Evolutionary conservation across 2,329 filamentous ascomycete species (phyloP).

Genomic region (Colletotrichum sansevieriae): DNA sequence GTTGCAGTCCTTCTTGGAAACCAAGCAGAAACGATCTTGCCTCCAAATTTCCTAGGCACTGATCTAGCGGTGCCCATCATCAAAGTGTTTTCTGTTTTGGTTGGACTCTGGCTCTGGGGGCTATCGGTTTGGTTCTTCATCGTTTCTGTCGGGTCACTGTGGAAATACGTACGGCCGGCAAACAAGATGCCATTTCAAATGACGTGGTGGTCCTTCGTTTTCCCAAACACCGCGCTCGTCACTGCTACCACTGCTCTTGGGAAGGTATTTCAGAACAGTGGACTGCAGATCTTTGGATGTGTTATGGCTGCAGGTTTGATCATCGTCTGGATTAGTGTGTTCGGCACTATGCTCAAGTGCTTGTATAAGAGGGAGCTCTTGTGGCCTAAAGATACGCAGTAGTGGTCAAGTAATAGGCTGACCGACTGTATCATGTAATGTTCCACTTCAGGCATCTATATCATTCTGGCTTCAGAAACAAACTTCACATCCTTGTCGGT

Average conservation of each 20-base stretch:
- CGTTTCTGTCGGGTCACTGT: slow-evolving; percentile 81
- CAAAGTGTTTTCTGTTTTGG: slow-evolving; percentile 67
- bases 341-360: slow-evolving; percentile 78
- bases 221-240: slow-evolving; percentile 82
- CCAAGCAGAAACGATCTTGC: slow-evolving; percentile 58
- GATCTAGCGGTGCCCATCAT: slow-evolving; percentile 59
- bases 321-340: slow-evolving; percentile 76
- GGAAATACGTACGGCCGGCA: slow-evolving; percentile 70
- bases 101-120: slow-evolving; percentile 84
- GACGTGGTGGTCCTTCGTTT: slow-evolving; percentile 88
- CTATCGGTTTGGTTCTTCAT: slow-evolving; percentile 89
- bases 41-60: slow-evolving; percentile 57
- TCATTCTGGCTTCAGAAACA: no score
- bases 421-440: background rate
- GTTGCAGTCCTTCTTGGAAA: slow-evolving; percentile 58
- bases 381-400: slow-evolving; percentile 74
- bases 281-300: slow-evolving; percentile 76
- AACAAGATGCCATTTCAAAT: slow-evolving; percentile 81
- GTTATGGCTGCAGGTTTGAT: slow-evolving; percentile 76
- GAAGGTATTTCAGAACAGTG: slow-evolving; percentile 68
- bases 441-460: no score
- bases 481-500: no score
- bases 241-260: slow-evolving; percentile 81
- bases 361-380: slow-evolving; percentile 76
- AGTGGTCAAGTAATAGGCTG: background rate